Evolutionary conservation across 2,329 filamentous ascomycete genomes (phyloP), one percentile per base, ranked within the genome.

Genomic region (Penicillium sp.): DNA sequence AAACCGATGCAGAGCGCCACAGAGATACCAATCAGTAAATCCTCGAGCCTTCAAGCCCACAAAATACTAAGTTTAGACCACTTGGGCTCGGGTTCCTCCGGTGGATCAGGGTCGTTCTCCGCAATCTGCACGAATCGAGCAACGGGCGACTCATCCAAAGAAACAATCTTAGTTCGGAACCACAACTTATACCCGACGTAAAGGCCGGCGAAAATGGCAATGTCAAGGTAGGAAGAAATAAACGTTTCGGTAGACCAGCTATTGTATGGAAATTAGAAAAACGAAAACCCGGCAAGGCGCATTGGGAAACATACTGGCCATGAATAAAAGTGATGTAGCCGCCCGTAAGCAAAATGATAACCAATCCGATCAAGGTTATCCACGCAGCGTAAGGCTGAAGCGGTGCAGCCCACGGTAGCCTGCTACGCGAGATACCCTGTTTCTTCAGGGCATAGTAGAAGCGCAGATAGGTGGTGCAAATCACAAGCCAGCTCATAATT

Each of bases 311-410:
- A 35, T 43, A 56, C 24, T 57, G 41, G 1, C 54, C 51, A 33
- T 60, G 51, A 33, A 60, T 60, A 11, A 64, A 64, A 3, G 53
- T 56, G 5, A 83, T 78, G 69, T 88, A 90, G 1, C 86, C 87
- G 54, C 87, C 87, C 49, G 87, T 84, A 4, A 89, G 68, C 4
- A 80, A 83, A 5, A 89, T 72, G n/a, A 88, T 66, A 1, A 67
- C 61, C 35, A 88, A 77, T 33, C 83, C 62, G 16, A 79, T 62
- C 1, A 88, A 77, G 6, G 78, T 74, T 36, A 77, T 69, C 67
- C 78, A 89, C 0, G 84, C 79, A 2, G 80, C 80, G 63, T 84
- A 88, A 0, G 86, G 80, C 56, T 81, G 79, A 5, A 81, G 62
- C 10, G 64, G 63, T 11, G 74, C 76, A 13, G 69, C 69, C 60